Percentiles rank a stretch among this genome's conserved stretches.
These are phyloP conservation scores for Candida pseudocylindracea DNA, from an alignment of 1,139 yeast genomes.

Conservation along the genomic window DNA sequence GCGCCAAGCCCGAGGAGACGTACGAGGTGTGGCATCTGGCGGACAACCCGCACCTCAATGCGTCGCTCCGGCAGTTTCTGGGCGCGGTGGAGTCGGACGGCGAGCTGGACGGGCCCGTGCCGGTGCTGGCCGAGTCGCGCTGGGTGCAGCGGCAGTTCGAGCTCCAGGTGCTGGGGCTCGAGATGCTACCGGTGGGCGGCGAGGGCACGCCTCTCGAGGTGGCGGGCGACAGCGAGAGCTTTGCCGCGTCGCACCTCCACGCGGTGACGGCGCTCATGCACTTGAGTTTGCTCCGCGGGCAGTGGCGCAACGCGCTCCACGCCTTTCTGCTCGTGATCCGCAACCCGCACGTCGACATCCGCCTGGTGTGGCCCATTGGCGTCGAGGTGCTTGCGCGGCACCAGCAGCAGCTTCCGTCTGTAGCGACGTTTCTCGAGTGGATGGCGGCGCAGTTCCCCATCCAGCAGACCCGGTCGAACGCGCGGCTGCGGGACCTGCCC, in stretches of 20 bases:
- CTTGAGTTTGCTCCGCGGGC: constrained; percentile 3
- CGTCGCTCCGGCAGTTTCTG: constrained; percentile 1
- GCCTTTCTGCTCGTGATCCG: constrained; percentile 2
- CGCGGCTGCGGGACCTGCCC: background rate
- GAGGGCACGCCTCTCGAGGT: no score
- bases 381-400: constrained; percentile 2
- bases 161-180: constrained; percentile 11
- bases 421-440: background rate
- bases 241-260: constrained; percentile 9
- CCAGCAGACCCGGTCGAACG: background rate
- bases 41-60: constrained; percentile 1
- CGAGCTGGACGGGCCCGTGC: constrained; percentile 1
- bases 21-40: constrained; percentile 15
- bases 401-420: background rate
- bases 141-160: constrained; percentile 8
- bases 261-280: constrained; percentile 14
- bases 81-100: background rate
- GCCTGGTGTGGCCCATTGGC: constrained; percentile 4
- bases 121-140: constrained; percentile 4
- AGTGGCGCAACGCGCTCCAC: constrained; percentile 3
- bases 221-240: constrained; percentile 5
- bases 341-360: constrained; percentile 2
- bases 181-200: constrained; percentile 4
- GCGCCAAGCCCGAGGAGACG: constrained; percentile 13
- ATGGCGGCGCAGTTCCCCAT: background rate